Conservation (phyloP, 805 yeast genomes). For the Wickerhamomyces mucosus region DNA sequence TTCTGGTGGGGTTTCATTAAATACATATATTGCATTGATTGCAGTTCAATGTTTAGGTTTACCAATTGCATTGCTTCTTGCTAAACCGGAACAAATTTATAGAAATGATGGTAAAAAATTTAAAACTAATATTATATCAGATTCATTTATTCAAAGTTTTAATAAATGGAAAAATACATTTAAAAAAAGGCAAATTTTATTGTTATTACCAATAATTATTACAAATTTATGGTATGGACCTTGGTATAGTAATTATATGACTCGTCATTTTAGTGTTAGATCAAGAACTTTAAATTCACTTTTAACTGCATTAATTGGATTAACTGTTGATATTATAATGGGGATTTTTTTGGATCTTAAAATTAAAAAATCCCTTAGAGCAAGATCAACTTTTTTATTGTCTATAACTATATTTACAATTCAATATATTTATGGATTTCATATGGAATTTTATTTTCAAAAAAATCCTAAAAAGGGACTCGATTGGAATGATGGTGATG, state of each 20-base stretch:
- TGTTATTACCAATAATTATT: slow-evolving; percentile 14
- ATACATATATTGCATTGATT: slow-evolving; percentile 17
- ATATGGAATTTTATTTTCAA: slow-evolving; percentile 9
- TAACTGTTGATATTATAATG: slow-evolving; percentile 12
- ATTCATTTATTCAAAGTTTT: too few species aligned
- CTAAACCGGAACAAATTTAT: slow-evolving; percentile 19
- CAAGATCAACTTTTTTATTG: slow-evolving; percentile 15
- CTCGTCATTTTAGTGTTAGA: slow-evolving; percentile 19
- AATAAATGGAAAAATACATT: too few species aligned
- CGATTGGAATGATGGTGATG: slow-evolving; percentile 14
- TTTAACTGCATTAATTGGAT: slow-evolving; percentile 15
- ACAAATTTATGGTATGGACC: slow-evolving; percentile 17
- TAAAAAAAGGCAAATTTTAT: slow-evolving; percentile 14
- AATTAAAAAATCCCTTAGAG: slow-evolving; percentile 5
- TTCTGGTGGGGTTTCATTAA: slow-evolving; percentile 16
- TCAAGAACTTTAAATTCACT: slow-evolving; percentile 19
- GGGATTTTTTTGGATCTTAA: slow-evolving; percentile 14
- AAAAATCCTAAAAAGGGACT: slow-evolving; percentile 7
- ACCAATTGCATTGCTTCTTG: slow-evolving; percentile 10
- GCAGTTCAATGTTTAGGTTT: slow-evolving; percentile 19
- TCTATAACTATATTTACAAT: too few species aligned
- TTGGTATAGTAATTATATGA: slow-evolving; percentile 17
- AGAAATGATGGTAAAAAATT: slow-evolving; percentile 21
- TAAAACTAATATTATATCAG: slow-evolving; percentile 4
- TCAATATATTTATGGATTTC: slow-evolving; percentile 15